These are phyloP conservation scores for Alternaria hordeiaustralica DNA, from an alignment of 2,329 filamentous ascomycete genomes.

Conservation along the genomic window DNA sequence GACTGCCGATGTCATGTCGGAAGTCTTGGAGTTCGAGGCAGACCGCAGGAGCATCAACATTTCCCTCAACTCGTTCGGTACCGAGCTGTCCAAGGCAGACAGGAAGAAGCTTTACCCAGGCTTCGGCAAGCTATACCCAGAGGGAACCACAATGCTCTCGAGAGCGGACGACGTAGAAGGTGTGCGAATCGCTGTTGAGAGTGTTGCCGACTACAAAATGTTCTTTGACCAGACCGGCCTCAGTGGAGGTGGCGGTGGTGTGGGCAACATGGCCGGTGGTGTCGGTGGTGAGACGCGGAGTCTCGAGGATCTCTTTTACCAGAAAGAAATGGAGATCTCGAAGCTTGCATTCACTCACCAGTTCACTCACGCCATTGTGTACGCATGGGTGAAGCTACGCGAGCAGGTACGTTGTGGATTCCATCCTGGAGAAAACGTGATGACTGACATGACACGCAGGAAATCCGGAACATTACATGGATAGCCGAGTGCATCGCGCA, in stretches of 20 bases:
- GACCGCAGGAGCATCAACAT: conserved; percentile 98
- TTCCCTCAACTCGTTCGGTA: conserved; percentile 97
- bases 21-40: conserved; percentile 95
- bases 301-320: conserved; percentile 96
- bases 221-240: conserved; percentile 94
- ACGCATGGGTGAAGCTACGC: conserved; percentile 95
- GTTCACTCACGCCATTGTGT: conserved; percentile 93
- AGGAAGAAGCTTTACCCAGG: conserved; percentile 94
- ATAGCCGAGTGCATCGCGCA: conserved; percentile 99
- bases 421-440: background rate
- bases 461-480: conserved; percentile 99
- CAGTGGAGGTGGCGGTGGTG: conserved; percentile 73
- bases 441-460: conserved; percentile 60
- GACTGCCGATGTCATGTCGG: conserved; percentile 92
- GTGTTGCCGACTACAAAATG: conserved; percentile 88
- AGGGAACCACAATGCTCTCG: conserved; percentile 93
- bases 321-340: conserved; percentile 98
- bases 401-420: conserved; percentile 77
- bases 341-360: conserved; percentile 95
- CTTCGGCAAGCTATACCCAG: conserved; percentile 90
- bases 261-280: conserved; percentile 85
- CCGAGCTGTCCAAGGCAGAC: conserved; percentile 90
- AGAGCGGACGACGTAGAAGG: conserved; percentile 94
- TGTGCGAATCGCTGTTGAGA: conserved; percentile 90
- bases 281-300: conserved; percentile 83